Evolutionary conservation across 495 filamentous ascomycete genomes (phyloP).

Genomic region (Glarea lozoyensis): DNA sequence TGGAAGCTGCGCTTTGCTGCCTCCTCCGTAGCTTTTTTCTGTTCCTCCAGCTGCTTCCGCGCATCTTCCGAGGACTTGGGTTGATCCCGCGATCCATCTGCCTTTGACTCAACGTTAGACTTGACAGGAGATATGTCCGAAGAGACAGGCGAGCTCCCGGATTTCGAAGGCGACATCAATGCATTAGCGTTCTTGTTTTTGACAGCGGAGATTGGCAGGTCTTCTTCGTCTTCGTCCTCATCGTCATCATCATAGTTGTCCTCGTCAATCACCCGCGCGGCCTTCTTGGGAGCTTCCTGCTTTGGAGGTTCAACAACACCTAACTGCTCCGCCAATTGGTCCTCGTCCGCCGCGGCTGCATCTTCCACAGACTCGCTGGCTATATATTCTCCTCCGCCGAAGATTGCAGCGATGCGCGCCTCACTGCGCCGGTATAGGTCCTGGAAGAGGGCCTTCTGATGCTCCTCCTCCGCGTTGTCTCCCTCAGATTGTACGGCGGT

Average conservation of each 20-base stretch:
- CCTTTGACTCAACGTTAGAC: constrained; percentile 35
- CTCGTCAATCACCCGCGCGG: constrained; percentile 68
- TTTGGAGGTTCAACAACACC: constrained; percentile 18
- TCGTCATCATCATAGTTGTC: constrained; percentile 80
- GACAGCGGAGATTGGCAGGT: constrained; percentile 41
- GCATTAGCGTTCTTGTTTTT: constrained; percentile 50
- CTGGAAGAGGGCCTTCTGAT: constrained; percentile 50
- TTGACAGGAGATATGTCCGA: constrained; percentile 43
- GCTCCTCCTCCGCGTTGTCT: constrained; percentile 50
- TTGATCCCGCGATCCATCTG: constrained; percentile 34
- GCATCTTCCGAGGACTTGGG: constrained; percentile 69
- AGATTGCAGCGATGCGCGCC: constrained; percentile 48
- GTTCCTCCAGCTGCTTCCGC: constrained; percentile 87
- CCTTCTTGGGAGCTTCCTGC: constrained; percentile 42
- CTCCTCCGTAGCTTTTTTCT: constrained; percentile 87
- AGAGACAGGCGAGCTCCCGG: constrained; percentile 46
- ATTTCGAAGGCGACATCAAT: constrained; percentile 46
- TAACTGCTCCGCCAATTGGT: constrained; percentile 20
- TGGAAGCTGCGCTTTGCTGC: constrained; percentile 82
- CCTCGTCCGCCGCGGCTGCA: constrained; percentile 1
- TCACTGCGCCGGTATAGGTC: constrained; percentile 51
- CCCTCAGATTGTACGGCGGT: constrained; percentile 22
- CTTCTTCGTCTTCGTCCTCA: constrained; percentile 53
- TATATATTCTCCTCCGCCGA: constrained; percentile 36
- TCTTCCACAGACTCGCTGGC: constrained; percentile 24